These are phyloP conservation scores for Hyphopichia fennica DNA, from an alignment of 1,139 yeast genomes.

Conservation along the genomic window DNA sequence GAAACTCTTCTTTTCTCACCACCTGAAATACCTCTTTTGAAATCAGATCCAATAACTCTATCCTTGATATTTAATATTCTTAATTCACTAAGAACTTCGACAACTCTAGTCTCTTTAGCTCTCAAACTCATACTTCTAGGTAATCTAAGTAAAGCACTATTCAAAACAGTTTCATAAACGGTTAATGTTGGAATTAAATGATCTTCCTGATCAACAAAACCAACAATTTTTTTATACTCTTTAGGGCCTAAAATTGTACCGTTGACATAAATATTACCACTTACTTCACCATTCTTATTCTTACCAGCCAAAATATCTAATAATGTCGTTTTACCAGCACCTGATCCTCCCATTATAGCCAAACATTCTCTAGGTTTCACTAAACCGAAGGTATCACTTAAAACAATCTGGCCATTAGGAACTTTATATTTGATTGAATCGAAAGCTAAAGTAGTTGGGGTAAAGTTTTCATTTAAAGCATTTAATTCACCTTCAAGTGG, in stretches of 20 bases:
- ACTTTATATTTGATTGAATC: constrained; percentile 68
- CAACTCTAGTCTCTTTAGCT: constrained; percentile 75
- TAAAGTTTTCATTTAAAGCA: constrained; percentile 53
- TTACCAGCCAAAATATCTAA: constrained; percentile 89
- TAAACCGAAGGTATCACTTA: constrained; percentile 66
- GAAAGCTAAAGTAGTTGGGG: constrained; percentile 79
- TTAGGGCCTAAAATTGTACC: constrained; percentile 50
- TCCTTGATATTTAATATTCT: constrained; percentile 83
- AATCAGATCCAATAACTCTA: constrained; percentile 83
- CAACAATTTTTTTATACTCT: constrained; percentile 68
- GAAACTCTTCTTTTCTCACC: constrained; percentile 90
- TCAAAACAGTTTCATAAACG: constrained; percentile 90
- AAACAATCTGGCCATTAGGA: constrained; percentile 47
- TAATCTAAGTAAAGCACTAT: constrained; percentile 83
- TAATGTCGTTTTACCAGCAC: constrained; percentile 95
- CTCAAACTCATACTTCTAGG: constrained; percentile 75
- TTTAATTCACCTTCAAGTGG: constrained; percentile 38
- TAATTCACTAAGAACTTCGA: constrained; percentile 81
- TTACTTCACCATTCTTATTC: constrained; percentile 68
- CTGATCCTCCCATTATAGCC: constrained; percentile 98
- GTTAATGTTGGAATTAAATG: constrained; percentile 87
- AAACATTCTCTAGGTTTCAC: constrained; percentile 86
- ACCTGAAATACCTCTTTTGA: constrained; percentile 91
- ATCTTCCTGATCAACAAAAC: constrained; percentile 98
- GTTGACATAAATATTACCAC: constrained; percentile 71